phyloP scores from a whole-genome alignment of 2,329 filamentous ascomycete genomes.

The Colletotrichum orchidophilum region DNA sequence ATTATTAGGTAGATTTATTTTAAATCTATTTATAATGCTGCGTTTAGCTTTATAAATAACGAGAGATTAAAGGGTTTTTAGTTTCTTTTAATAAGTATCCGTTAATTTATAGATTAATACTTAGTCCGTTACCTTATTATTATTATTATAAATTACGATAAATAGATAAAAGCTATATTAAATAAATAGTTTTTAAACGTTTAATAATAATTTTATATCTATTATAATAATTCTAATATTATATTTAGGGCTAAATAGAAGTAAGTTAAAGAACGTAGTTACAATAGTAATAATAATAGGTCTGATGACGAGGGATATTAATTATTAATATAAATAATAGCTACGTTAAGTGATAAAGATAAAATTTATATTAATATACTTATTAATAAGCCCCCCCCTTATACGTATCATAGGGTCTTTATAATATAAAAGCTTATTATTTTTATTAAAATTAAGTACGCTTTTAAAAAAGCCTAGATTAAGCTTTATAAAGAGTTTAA shows the following conservation, averaged over 20 bases:
- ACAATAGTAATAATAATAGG: background rate
- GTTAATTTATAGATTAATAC: background rate
- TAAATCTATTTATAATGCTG: too few species aligned
- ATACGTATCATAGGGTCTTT: too few species aligned
- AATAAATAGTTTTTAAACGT: slow-evolving; percentile 4
- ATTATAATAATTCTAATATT: too few species aligned
- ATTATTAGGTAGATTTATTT: too few species aligned
- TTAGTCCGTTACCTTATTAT: background rate
- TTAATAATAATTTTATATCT: too few species aligned
- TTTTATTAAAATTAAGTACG: background rate
- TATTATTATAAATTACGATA: slow-evolving; percentile 14
- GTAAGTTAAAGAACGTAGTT: background rate
- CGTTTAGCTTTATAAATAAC: slow-evolving; percentile 15
- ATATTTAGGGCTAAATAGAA: too few species aligned
- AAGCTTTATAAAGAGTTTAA: background rate
- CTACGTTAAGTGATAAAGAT: background rate
- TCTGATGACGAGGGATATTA: background rate
- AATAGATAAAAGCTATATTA: background rate
- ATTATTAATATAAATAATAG: background rate
- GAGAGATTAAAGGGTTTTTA: slow-evolving; percentile 4
- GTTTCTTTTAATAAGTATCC: background rate
- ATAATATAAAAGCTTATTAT: too few species aligned
- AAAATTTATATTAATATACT: background rate
- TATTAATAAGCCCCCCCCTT: too few species aligned
- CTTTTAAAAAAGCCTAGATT: background rate